Base-by-base conservation (phyloP, 257 asterid genomes). In the Osmanthus fragrans region DNA sequence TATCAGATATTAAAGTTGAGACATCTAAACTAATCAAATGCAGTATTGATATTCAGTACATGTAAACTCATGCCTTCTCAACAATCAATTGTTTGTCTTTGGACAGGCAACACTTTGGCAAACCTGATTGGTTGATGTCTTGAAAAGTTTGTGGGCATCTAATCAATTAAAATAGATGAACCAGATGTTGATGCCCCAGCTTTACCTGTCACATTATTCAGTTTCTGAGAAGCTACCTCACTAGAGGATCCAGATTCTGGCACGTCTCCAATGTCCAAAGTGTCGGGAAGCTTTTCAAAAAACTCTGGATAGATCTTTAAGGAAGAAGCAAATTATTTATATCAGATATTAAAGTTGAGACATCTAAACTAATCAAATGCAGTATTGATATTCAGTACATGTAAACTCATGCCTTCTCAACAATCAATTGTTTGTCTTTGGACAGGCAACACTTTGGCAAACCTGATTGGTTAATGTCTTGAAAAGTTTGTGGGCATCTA, bases 221-320 rank as follows among this genome's bases (percentile, higher is more conserved):
- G 34, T 25, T 63, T 63, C 34, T 25, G 69, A 63, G 69, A 63
- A 0, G 7, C 36, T 63, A 63, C 34, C 69, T 63, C 69, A 10
- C 69, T 11, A 3, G 69, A 63, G 8, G 34, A 63, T 63, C 69
- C 36, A 23, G 69, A 63, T 63, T 63, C 69, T 63, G 33, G 69
- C 69, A 63, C 69, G 9, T 63, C 68, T 7, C 68, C 68, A 25
- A 60, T 60, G 68, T 60, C 68, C 68, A 60, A 60, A 25, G 68
- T 19, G 30, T 60, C 68, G 2, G 68, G 68, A 60, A 60, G 68
- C 33, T 60, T 60, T 25, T 60, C 68, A 60, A 33, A 60, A 11
- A 60, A 60, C 68, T 60, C 68, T 2, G 68, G 68, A 25, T 60
- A 60, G 68, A 60, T 60, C 68, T 60, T 33, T 2, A 12, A 42